phyloP scores from a whole-genome alignment of 352 stramenopile genomes.

The Globisporangium sylvaticum region DNA sequence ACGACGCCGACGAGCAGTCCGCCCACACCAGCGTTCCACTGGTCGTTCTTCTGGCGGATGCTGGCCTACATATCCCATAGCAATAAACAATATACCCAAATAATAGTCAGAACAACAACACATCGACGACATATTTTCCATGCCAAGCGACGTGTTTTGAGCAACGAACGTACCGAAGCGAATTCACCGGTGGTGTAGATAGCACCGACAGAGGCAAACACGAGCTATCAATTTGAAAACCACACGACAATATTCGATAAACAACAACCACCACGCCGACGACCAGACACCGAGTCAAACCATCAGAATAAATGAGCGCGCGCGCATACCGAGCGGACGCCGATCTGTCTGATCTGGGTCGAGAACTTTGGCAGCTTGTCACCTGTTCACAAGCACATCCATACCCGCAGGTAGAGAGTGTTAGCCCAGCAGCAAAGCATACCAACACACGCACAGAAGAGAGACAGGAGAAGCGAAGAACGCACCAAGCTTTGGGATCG shows the following conservation, averaged over 20 bases:
- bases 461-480: neutral
- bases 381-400: conserved; percentile 27
- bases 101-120: neutral
- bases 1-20: conserved; percentile 63
- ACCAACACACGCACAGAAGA: neutral
- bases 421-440: neutral
- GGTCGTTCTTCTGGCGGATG: conserved; percentile 70
- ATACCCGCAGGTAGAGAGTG: neutral
- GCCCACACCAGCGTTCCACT: conserved; percentile 64
- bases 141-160: neutral
- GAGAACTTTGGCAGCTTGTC: conserved; percentile 80
- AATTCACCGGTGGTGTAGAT: conserved; percentile 73
- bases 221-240: conserved; percentile 33
- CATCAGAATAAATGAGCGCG: neutral
- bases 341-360: conserved; percentile 77
- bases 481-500: conserved; percentile 83
- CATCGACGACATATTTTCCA: neutral
- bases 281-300: neutral
- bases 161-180: conserved; percentile 24
- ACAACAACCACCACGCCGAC: neutral
- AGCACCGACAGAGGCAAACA: conserved; percentile 62
- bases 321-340: conserved; percentile 54
- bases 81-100: neutral
- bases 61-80: conserved; percentile 20
- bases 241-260: neutral